Base-by-base conservation (phyloP, 2,329 filamentous ascomycete genomes). In the Coleophoma cylindrospora region DNA sequence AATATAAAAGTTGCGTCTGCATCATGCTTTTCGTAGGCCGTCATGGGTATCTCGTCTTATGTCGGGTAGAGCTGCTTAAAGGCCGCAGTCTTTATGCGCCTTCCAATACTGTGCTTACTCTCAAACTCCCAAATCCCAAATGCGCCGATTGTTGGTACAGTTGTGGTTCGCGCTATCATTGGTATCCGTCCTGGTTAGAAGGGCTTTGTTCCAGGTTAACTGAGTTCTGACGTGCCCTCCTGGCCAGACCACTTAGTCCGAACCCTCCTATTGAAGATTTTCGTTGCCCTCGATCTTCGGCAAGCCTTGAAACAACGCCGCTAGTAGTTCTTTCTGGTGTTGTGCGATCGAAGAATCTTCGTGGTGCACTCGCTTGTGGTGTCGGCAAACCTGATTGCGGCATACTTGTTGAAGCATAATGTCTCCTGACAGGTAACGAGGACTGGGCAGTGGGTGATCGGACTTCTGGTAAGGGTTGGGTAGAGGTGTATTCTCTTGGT, bases 391-490 rank as follows among this genome's bases (percentile, higher is more conserved):
- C 37, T 7, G 50, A 47, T 44, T 55, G 61, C 19, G 58, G 57
- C 17, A 46, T 75, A 74, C 50, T 71, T 71, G 70, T 73, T 0
- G 78, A 74, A 8, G 76, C 70, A 14, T 72, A 71, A 45, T 81
- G 67, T 17, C 80, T 74, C 46, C 80, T 74, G 40, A 79, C 73
- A 6, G 79, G 77, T 14, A 83, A 65, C 12, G 76, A 74, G 21
- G 74, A 71, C 3, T 66, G 67, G 15, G 71, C 59, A 32, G 67
- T 54, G 33, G 64, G 61, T 11, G 58, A 48, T 33, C 69, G 71
- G 10, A 59, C 60, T 27, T 70, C 65, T 12, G 68, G 62, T 15
- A 67, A 54, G 13, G 66, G 62, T 36, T 67, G 60, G 34, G 74
- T 66, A 19, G 65, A 60, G 27, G 62, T 61, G 57, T 68, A 73